These are phyloP conservation scores for Breviolum minutum DNA, from an alignment of 73 alveolate genomes.

Conservation along the genomic window DNA sequence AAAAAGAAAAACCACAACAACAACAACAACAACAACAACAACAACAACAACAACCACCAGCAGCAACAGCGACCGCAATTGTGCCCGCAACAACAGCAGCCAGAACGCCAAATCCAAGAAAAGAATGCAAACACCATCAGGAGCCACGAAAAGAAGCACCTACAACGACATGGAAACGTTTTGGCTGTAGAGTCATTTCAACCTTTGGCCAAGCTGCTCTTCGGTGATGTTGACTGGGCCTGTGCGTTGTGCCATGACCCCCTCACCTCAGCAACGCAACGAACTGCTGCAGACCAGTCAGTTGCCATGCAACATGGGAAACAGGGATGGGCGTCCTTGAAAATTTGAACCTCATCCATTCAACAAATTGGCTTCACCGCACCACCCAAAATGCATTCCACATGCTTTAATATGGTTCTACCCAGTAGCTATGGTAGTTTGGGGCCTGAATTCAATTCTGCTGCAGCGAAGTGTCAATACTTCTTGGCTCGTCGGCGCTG, in stretches of 20 bases:
- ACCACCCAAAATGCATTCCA: not conserved
- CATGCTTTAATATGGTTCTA: no score
- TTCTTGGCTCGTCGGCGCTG: conserved; percentile 95
- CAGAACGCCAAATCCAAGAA: not conserved
- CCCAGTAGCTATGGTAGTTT: not conserved
- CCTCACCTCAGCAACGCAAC: conserved; percentile 42
- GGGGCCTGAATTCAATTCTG: not conserved
- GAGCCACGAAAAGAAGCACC: not conserved
- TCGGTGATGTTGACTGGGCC: conserved; percentile 95
- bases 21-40: no score
- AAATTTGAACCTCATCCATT: not conserved
- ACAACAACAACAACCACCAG: no score
- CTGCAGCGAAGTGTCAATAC: conserved; percentile 39
- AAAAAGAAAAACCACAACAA: no score
- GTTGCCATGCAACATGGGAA: no score
- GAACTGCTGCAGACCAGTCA: not conserved
- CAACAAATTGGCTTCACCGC: not conserved
- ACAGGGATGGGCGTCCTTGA: no score
- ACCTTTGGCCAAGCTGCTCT: conserved; percentile 33
- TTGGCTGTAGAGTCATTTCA: not conserved
- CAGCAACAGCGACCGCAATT: no score
- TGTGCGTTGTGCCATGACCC: conserved; percentile 95
- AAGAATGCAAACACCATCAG: not conserved
- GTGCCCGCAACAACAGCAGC: not conserved
- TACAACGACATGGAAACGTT: not conserved